phyloP scores from a whole-genome alignment of 2,329 filamentous ascomycete genomes.

The Ophiostoma montium region DNA sequence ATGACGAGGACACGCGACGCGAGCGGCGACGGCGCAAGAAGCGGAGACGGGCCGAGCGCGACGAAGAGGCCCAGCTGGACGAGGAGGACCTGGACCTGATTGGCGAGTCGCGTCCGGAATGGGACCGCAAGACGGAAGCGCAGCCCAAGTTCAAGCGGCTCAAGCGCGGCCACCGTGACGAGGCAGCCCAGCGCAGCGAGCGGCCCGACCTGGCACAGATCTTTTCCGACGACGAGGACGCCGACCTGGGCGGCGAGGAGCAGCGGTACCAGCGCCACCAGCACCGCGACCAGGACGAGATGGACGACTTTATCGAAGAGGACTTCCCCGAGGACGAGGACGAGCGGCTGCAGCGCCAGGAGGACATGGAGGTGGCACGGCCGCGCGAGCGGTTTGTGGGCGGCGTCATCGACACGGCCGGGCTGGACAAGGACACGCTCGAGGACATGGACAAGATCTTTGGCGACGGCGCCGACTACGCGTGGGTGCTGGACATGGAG shows the following conservation, averaged over 20 bases:
- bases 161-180: slow-evolving; percentile 76
- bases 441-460: slow-evolving; percentile 97
- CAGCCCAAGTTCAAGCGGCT: slow-evolving; percentile 91
- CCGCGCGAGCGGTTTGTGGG: slow-evolving; percentile 58
- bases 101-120: slow-evolving; percentile 62
- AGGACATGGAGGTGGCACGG: slow-evolving; percentile 79
- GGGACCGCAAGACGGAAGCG: slow-evolving; percentile 43
- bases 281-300: slow-evolving; percentile 58
- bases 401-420: slow-evolving; percentile 62
- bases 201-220: slow-evolving; percentile 76
- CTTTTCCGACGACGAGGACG: slow-evolving; percentile 79
- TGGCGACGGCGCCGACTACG: slow-evolving; percentile 88
- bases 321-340: slow-evolving; percentile 83
- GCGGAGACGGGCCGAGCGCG: slow-evolving; percentile 60
- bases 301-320: slow-evolving; percentile 94
- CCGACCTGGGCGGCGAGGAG: slow-evolving; percentile 51
- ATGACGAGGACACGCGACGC: slow-evolving; percentile 40
- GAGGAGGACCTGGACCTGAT: slow-evolving; percentile 95
- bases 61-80: slow-evolving; percentile 78
- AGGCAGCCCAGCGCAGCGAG: slow-evolving; percentile 49
- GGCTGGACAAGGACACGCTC: slow-evolving; percentile 79
- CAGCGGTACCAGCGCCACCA: slow-evolving; percentile 37
- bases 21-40: slow-evolving; percentile 56
- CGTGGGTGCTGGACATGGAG: slow-evolving; percentile 84
- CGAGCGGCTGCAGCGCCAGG: slow-evolving; percentile 57